Base-by-base conservation (phyloP, 2,329 filamentous ascomycete species). In the Fusarium hostae region DNA sequence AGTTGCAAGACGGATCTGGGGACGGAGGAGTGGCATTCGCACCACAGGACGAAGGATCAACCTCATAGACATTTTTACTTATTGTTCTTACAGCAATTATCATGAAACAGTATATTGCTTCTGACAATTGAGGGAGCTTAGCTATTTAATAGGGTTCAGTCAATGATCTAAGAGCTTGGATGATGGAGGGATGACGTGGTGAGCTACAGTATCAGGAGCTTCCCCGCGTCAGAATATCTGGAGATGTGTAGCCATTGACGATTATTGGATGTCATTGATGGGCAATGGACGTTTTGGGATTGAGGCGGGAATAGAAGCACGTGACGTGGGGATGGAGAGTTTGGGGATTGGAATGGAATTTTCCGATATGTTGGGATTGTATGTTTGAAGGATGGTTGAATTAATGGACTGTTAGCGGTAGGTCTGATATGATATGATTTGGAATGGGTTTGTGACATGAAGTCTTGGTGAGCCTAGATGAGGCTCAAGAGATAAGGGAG, bases 151-250 rank as follows among this genome's bases (percentile, higher is more conserved):
- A 24, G 41, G 30, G 50, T 24, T 58, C 18, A 3, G 28, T 40
- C 34, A 50, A 75, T 68, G 73, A 70, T 55, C 63, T 51, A 47
- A 65, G 35, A 20, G 47, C 44, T 56, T 13, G 39, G 24, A 75
- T 75, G 73, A 75, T 75, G 72, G 40, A 50, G 56, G 32, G 47
- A 75, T 75, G 73, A 75, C 73, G 73, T 75, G 45, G 55, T 64
- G 48, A 22, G n/a, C 45, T 39, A 37, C 28, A 34, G 59, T 26
- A 43, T 48, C 41, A 54, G 52, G 45, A 66, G 35, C 55, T 70
- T 34, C 28, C 66, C 55, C 68, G 50, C 68, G 68, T 45, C 20
- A 32, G 24, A 26, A 30, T 37, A 18, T 50, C 55, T 47, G 50
- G 45, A 30, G 47, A 59, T 40, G 48, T 50, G 12, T 45, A 45